phyloP scores from a whole-genome alignment of 495 filamentous ascomycete genomes.

The Penicillium soppii region DNA sequence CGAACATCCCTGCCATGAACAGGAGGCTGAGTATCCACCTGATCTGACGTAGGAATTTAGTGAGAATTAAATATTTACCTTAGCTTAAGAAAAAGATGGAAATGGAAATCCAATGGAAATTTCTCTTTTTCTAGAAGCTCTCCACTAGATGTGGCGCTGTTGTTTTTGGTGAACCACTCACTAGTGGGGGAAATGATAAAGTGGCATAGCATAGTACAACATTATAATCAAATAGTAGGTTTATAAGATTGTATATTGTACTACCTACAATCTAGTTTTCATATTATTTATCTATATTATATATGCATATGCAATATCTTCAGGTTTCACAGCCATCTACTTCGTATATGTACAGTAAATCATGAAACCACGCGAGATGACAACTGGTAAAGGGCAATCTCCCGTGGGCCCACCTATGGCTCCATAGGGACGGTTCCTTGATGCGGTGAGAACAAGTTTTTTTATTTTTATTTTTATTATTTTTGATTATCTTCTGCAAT shows the following conservation, averaged over 20 bases:
- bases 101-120: conserved; percentile 41
- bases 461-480: conserved; percentile 4
- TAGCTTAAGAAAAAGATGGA: conserved; percentile 14
- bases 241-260: no score
- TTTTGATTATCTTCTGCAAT: not conserved
- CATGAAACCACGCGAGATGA: conserved; percentile 33
- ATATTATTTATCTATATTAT: no score
- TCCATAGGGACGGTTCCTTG: conserved; percentile 27
- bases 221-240: not conserved
- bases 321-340: not conserved
- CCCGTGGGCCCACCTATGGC: conserved; percentile 28
- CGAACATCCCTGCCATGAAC: conserved; percentile 39
- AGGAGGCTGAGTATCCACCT: conserved; percentile 38
- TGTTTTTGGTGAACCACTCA: conserved; percentile 22
- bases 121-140: conserved; percentile 43
- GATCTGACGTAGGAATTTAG: conserved; percentile 34
- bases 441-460: conserved; percentile 22
- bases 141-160: conserved; percentile 29
- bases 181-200: conserved; percentile 14
- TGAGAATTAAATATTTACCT: conserved; percentile 16
- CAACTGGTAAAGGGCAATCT: conserved; percentile 32
- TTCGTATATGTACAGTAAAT: conserved; percentile 5
- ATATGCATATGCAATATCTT: not conserved
- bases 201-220: conserved; percentile 1
- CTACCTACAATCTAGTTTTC: no score